Base-by-base conservation (phyloP, 169 alveolate genomes). In the Eimeria necatrix region DNA sequence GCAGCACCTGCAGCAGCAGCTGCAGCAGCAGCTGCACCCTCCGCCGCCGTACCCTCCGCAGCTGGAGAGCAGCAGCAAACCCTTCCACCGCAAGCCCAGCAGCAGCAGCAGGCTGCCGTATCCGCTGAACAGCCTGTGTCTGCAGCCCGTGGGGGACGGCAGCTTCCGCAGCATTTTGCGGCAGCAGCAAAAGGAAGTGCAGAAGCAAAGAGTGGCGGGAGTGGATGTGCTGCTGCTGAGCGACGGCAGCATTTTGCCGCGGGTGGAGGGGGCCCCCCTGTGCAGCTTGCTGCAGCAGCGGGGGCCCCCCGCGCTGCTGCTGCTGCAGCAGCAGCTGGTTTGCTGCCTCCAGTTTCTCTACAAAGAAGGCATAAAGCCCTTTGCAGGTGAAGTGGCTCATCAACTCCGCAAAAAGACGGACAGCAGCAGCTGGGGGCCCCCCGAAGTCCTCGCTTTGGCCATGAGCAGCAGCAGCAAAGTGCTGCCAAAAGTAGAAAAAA, bases 311-410 rank as follows among this genome's bases (percentile, higher is more conserved):
- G 48, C 48, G 3, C 26, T 86, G 18, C 60, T 59, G 26, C 5
- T 12, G 51, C 64, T 86, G 6, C 81, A 60, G 41, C 18, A 60
- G 20, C 14, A 26, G 3, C 59, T 86, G 9, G n/a, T 74, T 0
- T 56, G 16, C 20, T 86, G 93, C 9, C 61, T 86, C 18, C 46
- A 26, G 14, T 86, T 86, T 16, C 64, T 86, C 4, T 86, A 86
- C 24, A 41, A 61, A 2, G 93, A 86, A 86, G 93, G 93, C n/a
- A 86, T 86, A 26, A 86, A 86, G 41, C 93, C 93, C 9, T 86
- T 86, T 68, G 93, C 93, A 16, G 93, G 93, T 9, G 93, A 86
- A 61, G 48, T 86, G 12, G 93, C 93, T 4, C 93, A 86, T 56
- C 93, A 86, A 22, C 26, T 86, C 24, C 24, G 93, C 14, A 86